Conservation (phyloP, 106 monocot genomes). For the Dioscorea zingiberensis region DNA sequence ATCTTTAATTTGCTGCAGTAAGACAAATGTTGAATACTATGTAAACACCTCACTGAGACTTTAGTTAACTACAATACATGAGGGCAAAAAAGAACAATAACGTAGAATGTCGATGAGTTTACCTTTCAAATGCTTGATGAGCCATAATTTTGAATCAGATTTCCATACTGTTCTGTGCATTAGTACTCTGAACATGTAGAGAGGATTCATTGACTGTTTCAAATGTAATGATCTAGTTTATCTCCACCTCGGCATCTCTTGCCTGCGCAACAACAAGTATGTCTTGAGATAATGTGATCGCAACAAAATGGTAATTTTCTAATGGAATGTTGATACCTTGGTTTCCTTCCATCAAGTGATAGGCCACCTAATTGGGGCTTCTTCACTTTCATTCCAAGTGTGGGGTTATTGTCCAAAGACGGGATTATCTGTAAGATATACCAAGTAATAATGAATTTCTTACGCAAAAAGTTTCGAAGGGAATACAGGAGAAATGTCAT, state of each 20-base stretch:
- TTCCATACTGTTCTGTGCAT: too few relatives aligned
- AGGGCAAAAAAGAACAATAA: too few relatives aligned
- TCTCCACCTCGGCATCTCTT: constrained; percentile 24
- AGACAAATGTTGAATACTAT: neutral
- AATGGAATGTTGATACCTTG: neutral
- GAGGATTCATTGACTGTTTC: neutral
- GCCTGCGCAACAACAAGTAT: constrained; percentile 11
- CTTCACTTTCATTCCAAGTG: neutral
- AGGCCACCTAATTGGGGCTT: constrained; percentile 8
- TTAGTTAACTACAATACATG: too few relatives aligned
- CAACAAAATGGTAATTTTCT: too few relatives aligned
- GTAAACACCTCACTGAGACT: too few relatives aligned
- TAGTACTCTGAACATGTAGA: too few relatives aligned
- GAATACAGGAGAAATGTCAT: neutral
- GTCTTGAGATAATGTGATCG: neutral
- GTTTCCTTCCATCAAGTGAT: constrained; percentile 19
- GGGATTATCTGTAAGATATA: constrained; percentile 1
- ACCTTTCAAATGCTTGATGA: too few relatives aligned
- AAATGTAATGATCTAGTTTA: neutral
- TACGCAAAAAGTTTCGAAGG: neutral
- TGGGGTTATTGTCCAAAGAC: neutral
- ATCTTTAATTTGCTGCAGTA: too few relatives aligned
- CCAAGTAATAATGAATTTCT: neutral
- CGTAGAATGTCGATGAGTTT: neutral
- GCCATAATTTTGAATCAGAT: too few relatives aligned